These are phyloP conservation scores for Rubus idaeus DNA, from an alignment of 306 rosid species.

Conservation along the genomic window DNA sequence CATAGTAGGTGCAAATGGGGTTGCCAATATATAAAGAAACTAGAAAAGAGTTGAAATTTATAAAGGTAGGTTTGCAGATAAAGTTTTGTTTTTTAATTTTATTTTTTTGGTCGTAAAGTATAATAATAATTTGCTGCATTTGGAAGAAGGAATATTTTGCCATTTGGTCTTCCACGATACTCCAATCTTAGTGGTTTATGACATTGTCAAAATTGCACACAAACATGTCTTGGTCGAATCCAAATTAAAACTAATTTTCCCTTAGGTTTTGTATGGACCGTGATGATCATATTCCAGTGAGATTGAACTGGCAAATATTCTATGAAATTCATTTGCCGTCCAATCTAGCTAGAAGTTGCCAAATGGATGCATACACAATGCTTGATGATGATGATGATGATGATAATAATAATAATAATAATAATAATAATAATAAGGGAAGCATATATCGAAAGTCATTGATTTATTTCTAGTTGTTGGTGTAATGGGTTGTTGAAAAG, in stretches of 20 bases:
- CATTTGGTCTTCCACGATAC: constrained; percentile 25
- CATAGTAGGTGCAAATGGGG: constrained; percentile 12
- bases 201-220: constrained; percentile 30
- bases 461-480: constrained; percentile 1
- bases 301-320: constrained; percentile 25
- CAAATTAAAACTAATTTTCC: too few species aligned
- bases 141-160: constrained; percentile 3
- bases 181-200: constrained; percentile 28
- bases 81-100: background rate
- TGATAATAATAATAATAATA: background rate
- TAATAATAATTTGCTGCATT: constrained; percentile 18
- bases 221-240: constrained; percentile 12
- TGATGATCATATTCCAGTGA: constrained; percentile 1
- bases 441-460: background rate
- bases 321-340: background rate
- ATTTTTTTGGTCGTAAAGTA: too few species aligned
- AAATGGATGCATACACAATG: constrained; percentile 3
- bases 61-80: constrained; percentile 18
- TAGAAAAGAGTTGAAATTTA: constrained; percentile 27
- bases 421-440: background rate
- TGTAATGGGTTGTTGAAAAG: constrained; percentile 18
- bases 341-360: background rate
- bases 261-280: background rate
- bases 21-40: constrained; percentile 7
- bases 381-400: too few species aligned